Conservation (phyloP, 1,284 basidiomycete species). For the Cutaneotrichosporon dermatis region DNA sequence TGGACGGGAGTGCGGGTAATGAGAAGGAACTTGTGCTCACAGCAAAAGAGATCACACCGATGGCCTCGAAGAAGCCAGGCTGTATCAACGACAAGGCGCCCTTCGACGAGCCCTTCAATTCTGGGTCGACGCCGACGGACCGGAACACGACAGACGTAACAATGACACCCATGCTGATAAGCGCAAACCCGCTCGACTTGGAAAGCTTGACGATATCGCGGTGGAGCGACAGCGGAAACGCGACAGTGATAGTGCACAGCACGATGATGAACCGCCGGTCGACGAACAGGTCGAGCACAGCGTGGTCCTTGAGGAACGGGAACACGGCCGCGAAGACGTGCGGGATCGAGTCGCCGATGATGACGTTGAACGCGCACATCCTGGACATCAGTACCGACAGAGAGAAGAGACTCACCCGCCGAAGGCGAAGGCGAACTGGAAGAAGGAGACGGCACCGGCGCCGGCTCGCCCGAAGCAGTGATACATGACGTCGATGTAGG, state of each 20-base stretch:
- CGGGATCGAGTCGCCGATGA: constrained; percentile 88
- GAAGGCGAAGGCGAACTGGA: constrained; percentile 96
- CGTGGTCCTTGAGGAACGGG: constrained; percentile 64
- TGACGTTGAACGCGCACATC: constrained; percentile 95
- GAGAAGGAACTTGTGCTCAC: no score
- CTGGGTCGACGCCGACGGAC: constrained; percentile 72
- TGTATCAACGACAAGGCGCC: constrained; percentile 67
- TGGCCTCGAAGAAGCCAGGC: constrained; percentile 79
- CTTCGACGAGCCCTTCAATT: constrained; percentile 62
- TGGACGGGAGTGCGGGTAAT: no score
- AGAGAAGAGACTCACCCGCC: no score
- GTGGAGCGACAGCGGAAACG: constrained; percentile 91
- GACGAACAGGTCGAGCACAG: constrained; percentile 69
- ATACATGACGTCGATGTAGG: constrained; percentile 90
- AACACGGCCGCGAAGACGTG: constrained; percentile 85
- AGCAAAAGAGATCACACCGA: constrained; percentile 92
- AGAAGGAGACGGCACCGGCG: constrained; percentile 88
- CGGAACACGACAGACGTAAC: constrained; percentile 81
- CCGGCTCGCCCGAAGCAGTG: constrained; percentile 87
- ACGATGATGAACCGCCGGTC: constrained; percentile 85
- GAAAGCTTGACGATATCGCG: constrained; percentile 96
- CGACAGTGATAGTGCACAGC: constrained; percentile 77
- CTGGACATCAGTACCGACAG: no score
- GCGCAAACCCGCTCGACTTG: constrained; percentile 81
- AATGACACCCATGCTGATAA: constrained; percentile 91